Evolutionary conservation across 2,329 filamentous ascomycete species (phyloP), one percentile per base, ranked within the genome.

Genomic region (Triangularia verruculosa): DNA sequence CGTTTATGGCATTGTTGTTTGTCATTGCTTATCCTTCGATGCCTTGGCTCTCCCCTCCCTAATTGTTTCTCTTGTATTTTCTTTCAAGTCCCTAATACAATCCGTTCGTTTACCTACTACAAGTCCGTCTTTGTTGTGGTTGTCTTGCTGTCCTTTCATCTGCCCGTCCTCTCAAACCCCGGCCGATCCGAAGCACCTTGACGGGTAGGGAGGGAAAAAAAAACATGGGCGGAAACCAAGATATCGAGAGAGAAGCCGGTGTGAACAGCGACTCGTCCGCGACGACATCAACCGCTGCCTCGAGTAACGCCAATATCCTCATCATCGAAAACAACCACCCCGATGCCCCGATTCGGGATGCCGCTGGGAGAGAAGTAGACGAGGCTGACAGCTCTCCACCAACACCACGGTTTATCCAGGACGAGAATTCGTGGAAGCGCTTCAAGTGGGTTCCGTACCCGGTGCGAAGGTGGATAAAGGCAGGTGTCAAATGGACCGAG

Each of bases 401-500:
- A 7, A 84, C 82, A n/a, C 86, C 85, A 62, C 83, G 84, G 63
- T 87, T 88, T 71, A 74, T 87, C 65, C 83, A 86, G 71, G 83
- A 87, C 61, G 79, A 85, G 66, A 75, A 74, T 27, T 67, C 76
- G 2, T 80, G 78, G 75, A 83, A 82, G 74, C 75, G 75, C 30
- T 83, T 81, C 76, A 82, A 77, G 77, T 88, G 85, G 84, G 77
- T 89, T 55, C 86, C 86, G 1, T 84, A 82, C 69, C 80, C 83
- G 12, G 73, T 83, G 39, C 81, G 83, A 52, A 80, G 82, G 62
- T 72, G 80, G 60, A 70, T 74, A 57, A 78, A 74, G 59, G 75
- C 77, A 57, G 71, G 79, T 4, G 75, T 70, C 24, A 77, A 71
- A 61, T 89, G 86, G 86, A 76, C 81, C 11, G 73, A 77, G 53